These are phyloP conservation scores for Wickerhamiella vanderwaltii DNA, from an alignment of 805 yeast species.

Conservation along the genomic window DNA sequence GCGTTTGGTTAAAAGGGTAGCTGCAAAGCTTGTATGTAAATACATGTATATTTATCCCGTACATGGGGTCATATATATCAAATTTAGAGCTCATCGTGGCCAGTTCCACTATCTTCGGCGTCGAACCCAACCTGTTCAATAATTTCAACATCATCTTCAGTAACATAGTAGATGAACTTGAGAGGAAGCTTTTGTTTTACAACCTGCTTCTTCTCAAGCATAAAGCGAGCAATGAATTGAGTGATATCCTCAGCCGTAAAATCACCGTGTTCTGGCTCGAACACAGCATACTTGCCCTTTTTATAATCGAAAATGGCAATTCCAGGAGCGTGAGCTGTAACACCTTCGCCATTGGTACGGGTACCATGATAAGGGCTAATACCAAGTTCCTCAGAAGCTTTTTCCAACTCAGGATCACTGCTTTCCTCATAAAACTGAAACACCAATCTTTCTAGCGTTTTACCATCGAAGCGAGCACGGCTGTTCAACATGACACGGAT, in stretches of 20 bases:
- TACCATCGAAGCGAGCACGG: conserved; percentile 12
- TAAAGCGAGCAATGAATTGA: conserved; percentile 9
- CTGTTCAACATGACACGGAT: conserved; percentile 13
- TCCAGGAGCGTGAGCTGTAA: conserved; percentile 12
- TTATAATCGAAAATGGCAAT: conserved; percentile 16
- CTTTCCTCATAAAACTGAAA: conserved; percentile 17
- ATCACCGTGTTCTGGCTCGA: conserved; percentile 7
- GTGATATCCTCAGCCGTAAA: conserved; percentile 12
- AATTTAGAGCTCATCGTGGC: conserved; percentile 15
- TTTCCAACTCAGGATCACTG: conserved; percentile 12
- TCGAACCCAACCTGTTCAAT: conserved; percentile 13
- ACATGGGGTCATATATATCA: neutral
- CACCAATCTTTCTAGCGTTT: conserved; percentile 11
- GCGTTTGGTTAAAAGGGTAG: conserved; percentile 26
- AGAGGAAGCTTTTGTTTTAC: conserved; percentile 12
- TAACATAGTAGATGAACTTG: conserved; percentile 18
- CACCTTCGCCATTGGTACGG: conserved; percentile 9
- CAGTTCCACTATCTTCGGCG: conserved; percentile 7
- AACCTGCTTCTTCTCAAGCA: conserved; percentile 11
- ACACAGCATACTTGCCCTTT: conserved; percentile 9
- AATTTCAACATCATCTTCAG: conserved; percentile 17
- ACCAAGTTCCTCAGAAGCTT: conserved; percentile 15
- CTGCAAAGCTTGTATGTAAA: neutral
- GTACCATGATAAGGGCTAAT: conserved; percentile 7
- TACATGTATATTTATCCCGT: neutral